Conservation (phyloP, 75 land plant genomes). For the Selaginella tamariscina region DNA sequence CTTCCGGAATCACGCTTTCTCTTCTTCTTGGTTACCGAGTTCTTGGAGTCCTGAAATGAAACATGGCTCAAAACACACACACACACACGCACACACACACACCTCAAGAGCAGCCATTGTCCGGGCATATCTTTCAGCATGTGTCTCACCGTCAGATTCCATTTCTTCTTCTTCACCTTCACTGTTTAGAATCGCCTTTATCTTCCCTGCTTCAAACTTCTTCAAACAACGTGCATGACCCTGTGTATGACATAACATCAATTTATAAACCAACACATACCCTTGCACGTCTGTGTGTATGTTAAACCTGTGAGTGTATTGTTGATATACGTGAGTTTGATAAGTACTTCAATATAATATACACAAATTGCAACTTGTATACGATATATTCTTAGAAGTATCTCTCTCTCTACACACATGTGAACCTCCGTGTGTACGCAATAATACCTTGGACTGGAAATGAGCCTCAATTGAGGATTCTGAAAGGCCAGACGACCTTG, state of each 20-base stretch:
- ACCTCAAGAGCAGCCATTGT: background rate
- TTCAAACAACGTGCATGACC: background rate
- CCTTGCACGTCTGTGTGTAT: no score
- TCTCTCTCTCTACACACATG: no score
- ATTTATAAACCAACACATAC: no score
- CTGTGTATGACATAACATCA: no score
- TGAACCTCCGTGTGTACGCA: no score
- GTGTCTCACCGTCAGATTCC: background rate
- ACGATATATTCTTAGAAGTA: no score
- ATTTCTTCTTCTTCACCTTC: background rate
- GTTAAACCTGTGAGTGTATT: no score
- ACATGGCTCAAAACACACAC: background rate
- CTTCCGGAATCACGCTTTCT: background rate
- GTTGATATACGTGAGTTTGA: no score
- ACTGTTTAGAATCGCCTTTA: background rate
- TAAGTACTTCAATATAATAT: no score
- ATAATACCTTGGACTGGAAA: background rate
- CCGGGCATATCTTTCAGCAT: background rate
- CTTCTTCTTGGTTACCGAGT: background rate
- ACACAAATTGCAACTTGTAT: no score
- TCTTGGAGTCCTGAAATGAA: background rate
- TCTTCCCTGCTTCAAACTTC: background rate
- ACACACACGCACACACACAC: background rate
- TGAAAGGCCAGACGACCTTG: background rate
- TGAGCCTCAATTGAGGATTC: background rate